phyloP scores from a whole-genome alignment of 2,329 filamentous ascomycete species.

The Sarocladium kiliense region DNA sequence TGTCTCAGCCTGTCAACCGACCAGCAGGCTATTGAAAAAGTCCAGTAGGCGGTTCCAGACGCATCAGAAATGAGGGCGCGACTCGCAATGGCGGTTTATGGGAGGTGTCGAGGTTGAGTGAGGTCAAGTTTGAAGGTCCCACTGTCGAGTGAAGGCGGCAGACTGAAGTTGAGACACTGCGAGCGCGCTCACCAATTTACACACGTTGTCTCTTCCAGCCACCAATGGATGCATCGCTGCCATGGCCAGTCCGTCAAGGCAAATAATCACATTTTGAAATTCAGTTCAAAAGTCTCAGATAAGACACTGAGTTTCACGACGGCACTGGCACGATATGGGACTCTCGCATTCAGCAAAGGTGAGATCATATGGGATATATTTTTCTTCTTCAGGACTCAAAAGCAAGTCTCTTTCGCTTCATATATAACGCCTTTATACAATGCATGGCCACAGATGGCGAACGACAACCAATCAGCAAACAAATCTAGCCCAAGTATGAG shows the following conservation, averaged over 20 bases:
- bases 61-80: neutral
- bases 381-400: neutral
- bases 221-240: no score
- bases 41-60: neutral
- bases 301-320: no score
- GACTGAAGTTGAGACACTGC: no score
- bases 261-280: no score
- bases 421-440: conserved; percentile 6
- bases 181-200: neutral
- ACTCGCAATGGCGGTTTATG: neutral
- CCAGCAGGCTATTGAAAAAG: no score
- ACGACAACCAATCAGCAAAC: no score
- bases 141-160: no score
- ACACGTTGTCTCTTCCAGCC: no score
- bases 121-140: conserved; percentile 3
- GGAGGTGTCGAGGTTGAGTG: neutral
- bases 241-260: no score
- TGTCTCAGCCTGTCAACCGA: neutral
- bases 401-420: neutral
- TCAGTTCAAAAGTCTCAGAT: no score
- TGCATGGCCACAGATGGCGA: neutral
- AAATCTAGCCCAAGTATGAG: conserved; percentile 39
- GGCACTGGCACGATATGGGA: no score
- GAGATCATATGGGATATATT: neutral
- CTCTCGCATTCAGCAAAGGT: no score